Evolutionary conservation across 306 rosid species (phyloP), one percentile per base, ranked within the genome.

Genomic region (Rosa persica): DNA sequence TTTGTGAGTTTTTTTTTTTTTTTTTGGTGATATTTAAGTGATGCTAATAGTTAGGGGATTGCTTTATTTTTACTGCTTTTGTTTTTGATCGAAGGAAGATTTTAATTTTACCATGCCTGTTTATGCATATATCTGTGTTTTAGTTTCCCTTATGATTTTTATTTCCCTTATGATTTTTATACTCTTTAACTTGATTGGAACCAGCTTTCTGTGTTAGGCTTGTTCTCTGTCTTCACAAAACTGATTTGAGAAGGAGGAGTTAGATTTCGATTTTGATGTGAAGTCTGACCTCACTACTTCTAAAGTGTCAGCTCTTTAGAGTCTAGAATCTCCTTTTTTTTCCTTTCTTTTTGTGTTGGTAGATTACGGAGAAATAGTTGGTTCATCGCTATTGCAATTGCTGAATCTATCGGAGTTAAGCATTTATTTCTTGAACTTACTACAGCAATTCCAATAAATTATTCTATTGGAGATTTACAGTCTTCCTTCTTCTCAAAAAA

Each of bases 31-130:
- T 70, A 46, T 70, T 23, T 47, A 1, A 36, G n/a, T 69, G 49
- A 48, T 49, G 8, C 60, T 9, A 30, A 25, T 39, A 68, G 76
- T 57, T 70, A 69, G 30, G 52, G 57, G 66, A 5, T 43, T 61
- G 54, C 70, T 34, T 69, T 78, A 15, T 38, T 52, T 66, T 43
- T 65, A 40, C 19, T 67, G 27, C 27, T 27, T 79, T 80, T 81
- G 12, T 39, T 46, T 65, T 57, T 49, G 9, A 84, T 68, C 0
- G 2, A 12, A 67, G 3, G 52, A 68, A 0, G 20, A 82, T 80
- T 79, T 30, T 44, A 36, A 30, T 71, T 39, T 74, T 22, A 47
- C 15, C 51, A 54, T 57, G 17, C 19, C 46, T 78, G 47, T 47
- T 62, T 42, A 52, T 61, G 51, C 13, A 27, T 73, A 16, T 48